Evolutionary conservation across 1,284 basidiomycete genomes (phyloP).

Genomic region (Ganoderma resinaceum): DNA sequence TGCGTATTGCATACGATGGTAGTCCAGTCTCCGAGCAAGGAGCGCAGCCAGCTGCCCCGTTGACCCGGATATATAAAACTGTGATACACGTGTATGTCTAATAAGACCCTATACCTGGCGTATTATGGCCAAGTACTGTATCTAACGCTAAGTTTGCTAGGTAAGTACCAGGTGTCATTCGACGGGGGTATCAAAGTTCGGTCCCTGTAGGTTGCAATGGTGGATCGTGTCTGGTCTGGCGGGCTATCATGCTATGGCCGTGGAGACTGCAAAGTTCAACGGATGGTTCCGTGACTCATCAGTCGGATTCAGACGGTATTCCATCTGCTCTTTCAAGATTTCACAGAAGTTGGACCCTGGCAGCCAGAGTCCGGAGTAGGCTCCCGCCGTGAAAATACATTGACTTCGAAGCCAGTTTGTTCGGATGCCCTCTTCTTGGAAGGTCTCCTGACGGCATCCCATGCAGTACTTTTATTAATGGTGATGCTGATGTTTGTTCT

Average conservation of each 20-base stretch:
- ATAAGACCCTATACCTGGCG: background rate
- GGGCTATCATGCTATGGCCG: background rate
- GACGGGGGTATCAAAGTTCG: conserved; percentile 64
- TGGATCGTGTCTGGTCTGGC: conserved; percentile 43
- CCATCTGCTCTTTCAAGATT: background rate
- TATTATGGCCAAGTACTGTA: background rate
- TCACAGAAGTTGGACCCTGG: background rate
- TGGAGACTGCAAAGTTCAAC: background rate
- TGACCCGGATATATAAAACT: too few species aligned
- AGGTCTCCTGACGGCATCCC: background rate
- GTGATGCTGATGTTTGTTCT: background rate
- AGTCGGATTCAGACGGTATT: background rate
- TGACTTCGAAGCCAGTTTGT: background rate
- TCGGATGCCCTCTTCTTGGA: background rate
- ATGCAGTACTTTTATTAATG: background rate
- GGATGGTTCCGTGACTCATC: background rate
- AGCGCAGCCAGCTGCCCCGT: background rate
- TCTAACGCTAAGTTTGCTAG: too few species aligned
- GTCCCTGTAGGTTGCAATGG: conserved; percentile 55
- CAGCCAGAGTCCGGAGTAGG: background rate
- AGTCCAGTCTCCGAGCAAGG: background rate
- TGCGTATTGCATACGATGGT: conserved; percentile 9
- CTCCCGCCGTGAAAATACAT: background rate
- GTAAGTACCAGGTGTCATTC: conserved; percentile 66
- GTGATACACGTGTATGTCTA: conserved; percentile 3